Percentiles rank a stretch among this genome's conserved stretches.
Conservation (phyloP, 2,329 filamentous ascomycete genomes). For the Beauveria australis region DNA sequence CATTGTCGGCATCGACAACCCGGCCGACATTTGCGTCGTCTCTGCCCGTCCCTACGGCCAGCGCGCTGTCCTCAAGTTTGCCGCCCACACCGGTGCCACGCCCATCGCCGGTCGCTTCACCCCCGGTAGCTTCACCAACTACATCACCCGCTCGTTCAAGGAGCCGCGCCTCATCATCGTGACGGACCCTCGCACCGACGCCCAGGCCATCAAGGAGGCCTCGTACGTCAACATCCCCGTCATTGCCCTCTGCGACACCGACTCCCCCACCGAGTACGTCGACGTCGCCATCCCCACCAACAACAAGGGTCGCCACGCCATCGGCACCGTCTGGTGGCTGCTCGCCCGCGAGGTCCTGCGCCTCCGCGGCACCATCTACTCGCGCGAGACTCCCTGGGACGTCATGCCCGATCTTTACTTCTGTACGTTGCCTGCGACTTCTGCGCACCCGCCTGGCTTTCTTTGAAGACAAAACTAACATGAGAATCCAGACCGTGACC, state of each 20-base stretch:
- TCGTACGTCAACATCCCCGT: constrained; percentile 99
- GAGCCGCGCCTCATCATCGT: constrained; percentile 99
- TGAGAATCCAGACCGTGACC: constrained; percentile 69
- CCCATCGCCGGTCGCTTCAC: constrained; percentile 99
- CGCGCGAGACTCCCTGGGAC: constrained; percentile 96
- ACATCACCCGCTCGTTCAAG: constrained; percentile 99
- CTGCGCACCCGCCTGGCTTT: too few species aligned
- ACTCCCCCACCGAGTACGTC: constrained; percentile 99
- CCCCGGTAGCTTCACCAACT: constrained; percentile 99
- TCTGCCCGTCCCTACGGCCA: constrained; percentile 99
- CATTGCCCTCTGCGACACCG: constrained; percentile 97
- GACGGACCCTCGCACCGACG: constrained; percentile 98
- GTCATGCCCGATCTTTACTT: constrained; percentile 99
- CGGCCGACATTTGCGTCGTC: constrained; percentile 98
- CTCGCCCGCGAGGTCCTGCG: constrained; percentile 98
- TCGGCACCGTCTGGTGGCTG: constrained; percentile 99
- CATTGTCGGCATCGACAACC: constrained; percentile 99
- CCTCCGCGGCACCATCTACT: constrained; percentile 92
- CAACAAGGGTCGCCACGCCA: constrained; percentile 99
- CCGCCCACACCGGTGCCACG: constrained; percentile 92
- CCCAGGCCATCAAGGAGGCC: constrained; percentile 99
- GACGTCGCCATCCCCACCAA: constrained; percentile 99
- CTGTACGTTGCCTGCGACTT: constrained; percentile 46
- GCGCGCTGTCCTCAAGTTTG: constrained; percentile 99
- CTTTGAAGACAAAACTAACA: background rate